Evolutionary conservation across 2,329 filamentous ascomycete species (phyloP), one percentile per base, ranked within the genome.

Genomic region (Rhytidhysteron rufulum): DNA sequence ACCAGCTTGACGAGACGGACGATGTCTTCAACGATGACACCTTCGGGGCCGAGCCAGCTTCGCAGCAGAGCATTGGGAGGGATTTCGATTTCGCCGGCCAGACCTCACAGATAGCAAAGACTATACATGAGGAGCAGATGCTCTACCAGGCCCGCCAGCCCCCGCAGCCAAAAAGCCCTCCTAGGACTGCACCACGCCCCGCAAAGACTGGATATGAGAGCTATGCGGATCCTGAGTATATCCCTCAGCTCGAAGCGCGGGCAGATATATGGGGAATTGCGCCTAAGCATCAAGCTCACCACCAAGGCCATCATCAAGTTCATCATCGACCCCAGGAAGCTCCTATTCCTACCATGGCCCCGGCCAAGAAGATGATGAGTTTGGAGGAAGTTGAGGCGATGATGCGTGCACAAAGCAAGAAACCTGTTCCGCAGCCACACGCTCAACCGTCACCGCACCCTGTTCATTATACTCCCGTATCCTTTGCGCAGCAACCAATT

Each of bases 21-120:
- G 93, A 98, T 72, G 88, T 79, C 37, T 88, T 96, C 75, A 98
- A 98, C 66, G 88, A 97, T 56, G 93, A 97, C 62, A 98, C 93
- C 2, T 98, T 98, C 42, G 76, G 72, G 42, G 68, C 66, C 41
- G 69, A 66, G 25, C 69, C 73, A 21, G 73, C 64, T 38, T 68
- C 67, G 24, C 63, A 70, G 54, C 66, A 75, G 51, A 56, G 73
- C 9, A 80, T 93, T 43, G 90, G 90, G 60, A 94, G 87, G 63
- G 91, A 98, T 66, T 97, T 97, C 57, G 93, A 98, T 66, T 98
- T 97, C 69, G 95, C 94, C 50, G 90, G 90, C 30, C 83, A 87
- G 58, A 98, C 93, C 5, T 90, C 90, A 42, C 82, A 90, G 66
- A 86, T 95, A 30, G 78, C 89, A 16, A 78, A 83, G 68, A 89